A percentile compares a stretch with the other conserved stretches of the same genome.
These are phyloP conservation scores for Cyberlindnera xishuangbannaensis DNA, from an alignment of 805 yeast species.

Conservation along the genomic window DNA sequence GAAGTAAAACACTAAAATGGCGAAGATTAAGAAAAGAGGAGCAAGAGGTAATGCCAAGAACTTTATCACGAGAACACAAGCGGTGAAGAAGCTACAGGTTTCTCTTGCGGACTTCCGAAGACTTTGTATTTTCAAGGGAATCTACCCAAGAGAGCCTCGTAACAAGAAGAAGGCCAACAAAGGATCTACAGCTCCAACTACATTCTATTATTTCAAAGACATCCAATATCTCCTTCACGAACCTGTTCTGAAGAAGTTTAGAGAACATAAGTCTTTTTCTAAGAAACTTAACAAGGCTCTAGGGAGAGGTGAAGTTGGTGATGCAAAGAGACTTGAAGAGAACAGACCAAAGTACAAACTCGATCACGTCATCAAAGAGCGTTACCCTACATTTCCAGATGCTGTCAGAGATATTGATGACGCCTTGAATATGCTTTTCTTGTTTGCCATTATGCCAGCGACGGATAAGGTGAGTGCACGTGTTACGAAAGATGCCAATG, in stretches of 20 bases:
- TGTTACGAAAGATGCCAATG: slow-evolving; percentile 83
- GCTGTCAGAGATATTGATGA: slow-evolving; percentile 93
- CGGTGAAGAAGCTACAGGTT: slow-evolving; percentile 84
- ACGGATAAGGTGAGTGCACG: slow-evolving; percentile 74
- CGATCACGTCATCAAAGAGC: slow-evolving; percentile 87
- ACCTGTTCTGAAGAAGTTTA: slow-evolving; percentile 83
- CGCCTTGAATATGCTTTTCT: slow-evolving; percentile 89
- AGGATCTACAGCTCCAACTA: slow-evolving; percentile 94
- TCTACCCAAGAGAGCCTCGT: slow-evolving; percentile 94
- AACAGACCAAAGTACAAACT: slow-evolving; percentile 80
- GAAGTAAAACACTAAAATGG: slow-evolving; percentile 1
- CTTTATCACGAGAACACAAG: slow-evolving; percentile 91
- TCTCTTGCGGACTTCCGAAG: slow-evolving; percentile 96
- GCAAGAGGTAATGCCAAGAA: slow-evolving; percentile 85
- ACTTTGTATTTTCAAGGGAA: slow-evolving; percentile 95
- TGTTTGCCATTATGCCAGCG: slow-evolving; percentile 93
- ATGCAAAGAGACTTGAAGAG: slow-evolving; percentile 80
- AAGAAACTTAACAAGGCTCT: slow-evolving; percentile 84
- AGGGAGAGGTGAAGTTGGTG: slow-evolving; percentile 85
- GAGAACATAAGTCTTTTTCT: slow-evolving; percentile 94
- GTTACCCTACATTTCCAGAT: slow-evolving; percentile 91
- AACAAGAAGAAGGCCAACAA: slow-evolving; percentile 95
- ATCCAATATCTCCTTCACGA: slow-evolving; percentile 94
- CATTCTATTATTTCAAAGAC: slow-evolving; percentile 91
- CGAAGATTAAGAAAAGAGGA: slow-evolving; percentile 65